These are phyloP conservation scores for Westerdykella ornata DNA, from an alignment of 2,329 filamentous ascomycete genomes.

Conservation along the genomic window DNA sequence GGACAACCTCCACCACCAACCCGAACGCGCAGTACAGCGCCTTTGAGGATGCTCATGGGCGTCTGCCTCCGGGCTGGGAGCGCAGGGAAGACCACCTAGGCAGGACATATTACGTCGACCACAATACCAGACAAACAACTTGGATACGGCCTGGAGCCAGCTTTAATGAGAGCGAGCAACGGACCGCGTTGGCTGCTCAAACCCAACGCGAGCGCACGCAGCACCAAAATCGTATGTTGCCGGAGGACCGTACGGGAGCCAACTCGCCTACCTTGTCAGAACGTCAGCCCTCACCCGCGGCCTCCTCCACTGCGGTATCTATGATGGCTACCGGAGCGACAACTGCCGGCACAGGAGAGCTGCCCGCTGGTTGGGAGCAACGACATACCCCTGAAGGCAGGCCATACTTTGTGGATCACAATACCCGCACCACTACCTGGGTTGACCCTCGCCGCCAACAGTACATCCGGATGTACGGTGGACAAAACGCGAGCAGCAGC, in stretches of 20 bases:
- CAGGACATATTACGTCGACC: slow-evolving; percentile 95
- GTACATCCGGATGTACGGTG: slow-evolving; percentile 97
- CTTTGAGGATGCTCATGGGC: slow-evolving; percentile 93
- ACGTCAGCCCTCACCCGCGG: slow-evolving; percentile 40
- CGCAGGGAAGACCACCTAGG: slow-evolving; percentile 90
- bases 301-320: slow-evolving; percentile 56
- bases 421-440: slow-evolving; percentile 96
- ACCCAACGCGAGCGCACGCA: slow-evolving; percentile 88
- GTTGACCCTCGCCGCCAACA: slow-evolving; percentile 95
- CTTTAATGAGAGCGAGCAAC: slow-evolving; percentile 67
- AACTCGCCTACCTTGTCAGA: slow-evolving; percentile 74
- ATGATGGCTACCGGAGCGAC: slow-evolving; percentile 96
- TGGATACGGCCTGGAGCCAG: slow-evolving; percentile 86
- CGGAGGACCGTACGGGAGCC: slow-evolving; percentile 88
- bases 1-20: slow-evolving; percentile 5
- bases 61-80: slow-evolving; percentile 91
- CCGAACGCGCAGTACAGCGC: slow-evolving; percentile 58
- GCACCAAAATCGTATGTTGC: slow-evolving; percentile 91
- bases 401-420: slow-evolving; percentile 97
- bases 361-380: slow-evolving; percentile 95
- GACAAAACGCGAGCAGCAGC: slow-evolving; percentile 65
- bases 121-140: slow-evolving; percentile 92
- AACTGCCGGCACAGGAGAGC: slow-evolving; percentile 86
- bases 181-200: slow-evolving; percentile 76
- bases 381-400: slow-evolving; percentile 90